Evolutionary conservation across 768 basidiomycete species (phyloP).

Genomic region (Lentinula aciculospora): DNA sequence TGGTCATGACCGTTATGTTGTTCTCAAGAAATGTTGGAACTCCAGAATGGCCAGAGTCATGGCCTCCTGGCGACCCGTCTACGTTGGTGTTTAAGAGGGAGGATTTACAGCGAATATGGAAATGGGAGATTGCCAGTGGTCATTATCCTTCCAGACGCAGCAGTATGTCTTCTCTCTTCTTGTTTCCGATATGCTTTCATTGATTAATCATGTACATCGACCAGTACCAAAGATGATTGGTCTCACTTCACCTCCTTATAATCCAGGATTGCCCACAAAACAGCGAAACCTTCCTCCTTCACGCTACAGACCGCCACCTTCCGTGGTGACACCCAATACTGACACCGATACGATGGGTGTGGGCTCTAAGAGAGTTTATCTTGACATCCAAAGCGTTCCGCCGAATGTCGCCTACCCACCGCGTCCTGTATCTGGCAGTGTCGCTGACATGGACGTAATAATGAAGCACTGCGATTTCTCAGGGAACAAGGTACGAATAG

Average conservation of each 20-base stretch:
- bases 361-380: slow-evolving; percentile 73
- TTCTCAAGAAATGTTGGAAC: slow-evolving; percentile 26
- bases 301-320: slow-evolving; percentile 39
- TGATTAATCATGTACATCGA: background rate
- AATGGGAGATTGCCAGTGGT: slow-evolving; percentile 65
- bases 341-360: slow-evolving; percentile 53
- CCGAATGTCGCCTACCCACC: slow-evolving; percentile 76
- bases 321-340: slow-evolving; percentile 31
- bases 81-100: slow-evolving; percentile 47
- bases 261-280: slow-evolving; percentile 61
- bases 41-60: slow-evolving; percentile 26
- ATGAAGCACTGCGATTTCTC: slow-evolving; percentile 86
- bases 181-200: background rate
- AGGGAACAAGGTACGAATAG: slow-evolving; percentile 50
- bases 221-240: slow-evolving; percentile 66
- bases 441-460: slow-evolving; percentile 85
- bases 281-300: slow-evolving; percentile 40
- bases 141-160: slow-evolving; percentile 57
- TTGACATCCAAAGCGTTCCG: slow-evolving; percentile 55
- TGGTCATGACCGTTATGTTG: slow-evolving; percentile 25
- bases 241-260: slow-evolving; percentile 45
- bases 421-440: slow-evolving; percentile 72
- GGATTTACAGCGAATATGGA: slow-evolving; percentile 61
- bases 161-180: slow-evolving; percentile 29
- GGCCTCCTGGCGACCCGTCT: slow-evolving; percentile 23